Evolutionary conservation across 2,329 filamentous ascomycete genomes (phyloP).

Genomic region (Colletotrichum australisinense): DNA sequence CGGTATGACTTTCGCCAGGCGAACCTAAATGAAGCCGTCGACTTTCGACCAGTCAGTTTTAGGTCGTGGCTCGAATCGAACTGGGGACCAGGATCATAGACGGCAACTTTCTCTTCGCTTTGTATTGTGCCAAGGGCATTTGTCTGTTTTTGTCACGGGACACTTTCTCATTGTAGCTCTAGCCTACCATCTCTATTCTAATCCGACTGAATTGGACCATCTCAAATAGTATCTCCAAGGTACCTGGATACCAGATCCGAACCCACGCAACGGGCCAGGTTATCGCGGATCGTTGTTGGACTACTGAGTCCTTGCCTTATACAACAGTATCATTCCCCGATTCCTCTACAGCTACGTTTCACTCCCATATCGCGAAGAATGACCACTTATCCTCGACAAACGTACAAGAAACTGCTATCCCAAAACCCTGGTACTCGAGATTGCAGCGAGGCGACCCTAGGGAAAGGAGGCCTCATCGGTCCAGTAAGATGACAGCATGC

Average conservation of each 20-base stretch:
- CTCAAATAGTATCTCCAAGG: neutral
- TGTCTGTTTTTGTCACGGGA: neutral
- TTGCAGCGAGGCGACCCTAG: neutral
- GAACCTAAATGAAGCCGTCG: constrained; percentile 67
- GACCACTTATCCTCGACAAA: neutral
- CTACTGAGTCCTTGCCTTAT: neutral
- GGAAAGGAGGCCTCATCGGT: neutral
- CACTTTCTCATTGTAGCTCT: neutral
- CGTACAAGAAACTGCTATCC: neutral
- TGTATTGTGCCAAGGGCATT: neutral
- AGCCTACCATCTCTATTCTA: neutral
- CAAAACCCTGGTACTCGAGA: neutral
- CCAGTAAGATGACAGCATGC: neutral
- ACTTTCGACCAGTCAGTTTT: constrained; percentile 62
- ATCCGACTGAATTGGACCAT: neutral
- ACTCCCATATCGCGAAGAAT: neutral
- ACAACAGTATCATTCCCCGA: neutral
- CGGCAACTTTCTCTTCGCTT: neutral
- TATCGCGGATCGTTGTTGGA: neutral
- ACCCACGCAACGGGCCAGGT: neutral
- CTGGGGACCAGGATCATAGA: constrained; percentile 50
- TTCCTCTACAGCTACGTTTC: neutral
- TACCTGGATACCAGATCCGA: neutral
- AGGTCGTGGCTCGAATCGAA: constrained; percentile 64
- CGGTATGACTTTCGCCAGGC: constrained; percentile 72